These are phyloP conservation scores for Amanita molliuscula DNA, from an alignment of 768 basidiomycete species.

Conservation along the genomic window DNA sequence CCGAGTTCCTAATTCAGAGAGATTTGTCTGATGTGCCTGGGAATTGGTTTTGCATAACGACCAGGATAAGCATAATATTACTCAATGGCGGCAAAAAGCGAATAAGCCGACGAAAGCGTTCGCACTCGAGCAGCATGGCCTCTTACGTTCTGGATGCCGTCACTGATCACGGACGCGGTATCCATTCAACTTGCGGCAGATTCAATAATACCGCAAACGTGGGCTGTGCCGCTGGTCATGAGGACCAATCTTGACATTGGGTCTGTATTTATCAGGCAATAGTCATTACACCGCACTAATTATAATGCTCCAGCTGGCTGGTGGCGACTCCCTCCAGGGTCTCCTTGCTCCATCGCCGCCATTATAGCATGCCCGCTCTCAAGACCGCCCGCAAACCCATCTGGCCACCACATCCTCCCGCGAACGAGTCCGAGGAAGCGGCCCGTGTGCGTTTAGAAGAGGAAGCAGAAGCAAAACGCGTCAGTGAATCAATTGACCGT, in stretches of 20 bases:
- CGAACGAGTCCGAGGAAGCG: constrained; percentile 32
- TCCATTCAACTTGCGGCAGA: neutral
- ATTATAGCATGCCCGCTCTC: constrained; percentile 8
- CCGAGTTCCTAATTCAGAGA: constrained; percentile 1
- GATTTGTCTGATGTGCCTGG: neutral
- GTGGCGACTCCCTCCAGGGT: constrained; percentile 5
- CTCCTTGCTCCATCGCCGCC: constrained; percentile 4
- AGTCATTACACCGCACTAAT: neutral
- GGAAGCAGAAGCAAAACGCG: constrained; percentile 40
- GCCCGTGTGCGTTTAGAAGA: constrained; percentile 26
- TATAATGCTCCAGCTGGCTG: constrained; percentile 3
- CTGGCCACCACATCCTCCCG: constrained; percentile 20
- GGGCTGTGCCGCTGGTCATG: neutral
- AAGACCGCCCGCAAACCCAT: neutral
- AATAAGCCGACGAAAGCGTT: neutral
- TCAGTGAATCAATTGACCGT: constrained; percentile 48
- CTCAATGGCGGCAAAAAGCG: neutral
- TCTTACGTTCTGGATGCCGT: constrained; percentile 1
- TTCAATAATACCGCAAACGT: neutral
- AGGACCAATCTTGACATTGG: constrained; percentile 1
- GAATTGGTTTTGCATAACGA: neutral
- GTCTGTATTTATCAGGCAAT: constrained; percentile 3
- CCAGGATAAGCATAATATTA: neutral
- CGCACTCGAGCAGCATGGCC: neutral
- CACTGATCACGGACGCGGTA: neutral